Percentiles rank a stretch among this genome's conserved stretches.
Evolutionary conservation across 2,329 filamentous ascomycete genomes (phyloP).

Genomic region (Apiospora sp.): DNA sequence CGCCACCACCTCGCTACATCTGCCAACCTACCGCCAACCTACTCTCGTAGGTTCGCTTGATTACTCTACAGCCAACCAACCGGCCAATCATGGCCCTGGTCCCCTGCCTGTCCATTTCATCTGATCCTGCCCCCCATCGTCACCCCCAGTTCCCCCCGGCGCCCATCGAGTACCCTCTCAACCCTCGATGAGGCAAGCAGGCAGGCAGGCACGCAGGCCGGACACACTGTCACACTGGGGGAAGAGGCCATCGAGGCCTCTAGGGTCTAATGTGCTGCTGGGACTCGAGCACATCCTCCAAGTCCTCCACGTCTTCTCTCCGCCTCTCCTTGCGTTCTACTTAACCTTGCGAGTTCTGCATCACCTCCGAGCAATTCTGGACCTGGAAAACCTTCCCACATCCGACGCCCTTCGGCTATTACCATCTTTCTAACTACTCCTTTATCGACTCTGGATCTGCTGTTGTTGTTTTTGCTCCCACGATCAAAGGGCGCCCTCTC

Average conservation of each 20-base stretch:
- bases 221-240: constrained; percentile 17
- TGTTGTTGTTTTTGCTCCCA: neutral
- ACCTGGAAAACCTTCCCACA: constrained; percentile 22
- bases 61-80: constrained; percentile 19
- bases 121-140: neutral
- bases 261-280: constrained; percentile 4
- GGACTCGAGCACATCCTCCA: neutral
- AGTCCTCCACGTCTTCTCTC: constrained; percentile 3
- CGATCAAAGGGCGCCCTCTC: constrained; percentile 11
- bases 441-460: neutral
- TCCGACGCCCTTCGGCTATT: constrained; percentile 23
- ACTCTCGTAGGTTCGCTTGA: constrained; percentile 17
- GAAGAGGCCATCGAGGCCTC: constrained; percentile 18
- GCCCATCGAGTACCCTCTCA: neutral
- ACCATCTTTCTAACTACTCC: constrained; percentile 3
- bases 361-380: constrained; percentile 18
- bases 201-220: neutral
- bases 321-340: constrained; percentile 22
- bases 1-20: constrained; percentile 15
- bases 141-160: constrained; percentile 4
- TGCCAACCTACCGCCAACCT: constrained; percentile 9
- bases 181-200: constrained; percentile 5
- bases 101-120: neutral
- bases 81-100: neutral
- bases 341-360: constrained; percentile 22